Evolutionary conservation across 2,329 filamentous ascomycete genomes (phyloP), one percentile per base, ranked within the genome.

Genomic region (Plenodomus lindquistii): DNA sequence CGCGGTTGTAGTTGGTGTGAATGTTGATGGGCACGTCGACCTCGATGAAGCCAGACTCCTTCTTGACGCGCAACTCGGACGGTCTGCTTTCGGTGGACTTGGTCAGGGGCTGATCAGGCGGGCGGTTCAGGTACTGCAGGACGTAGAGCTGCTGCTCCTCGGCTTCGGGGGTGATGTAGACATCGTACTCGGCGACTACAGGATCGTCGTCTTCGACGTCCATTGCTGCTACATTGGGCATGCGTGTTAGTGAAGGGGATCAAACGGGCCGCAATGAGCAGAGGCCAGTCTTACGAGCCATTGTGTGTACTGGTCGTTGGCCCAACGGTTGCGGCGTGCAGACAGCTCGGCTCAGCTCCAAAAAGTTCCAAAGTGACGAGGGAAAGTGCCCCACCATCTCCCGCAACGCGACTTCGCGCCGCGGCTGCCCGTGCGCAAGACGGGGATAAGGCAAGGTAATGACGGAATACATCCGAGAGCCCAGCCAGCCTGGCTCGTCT

Each of bases 71-170:
- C 63, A 97, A 78, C 62, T 88, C 85, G 15, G 83, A 77, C 10
- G 93, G 88, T 46, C 80, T 78, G 15, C 76, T 74, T 8, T 58
- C 51, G 43, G 76, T 73, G 11, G 74, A 67, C 18, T 83, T 79
- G 45, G 82, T 82, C 73, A 88, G 87, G 5, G 83, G 79, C 54
- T 86, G 81, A 35, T 82, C 78, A 48, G 84, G 78, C 34, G 80
- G 79, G 54, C 89, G 88, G 74, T 92, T 92, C 20, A 92, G 87
- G 72, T 96, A 95, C 76, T 97, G 92, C 38, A 99, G 83, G 55
- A 97, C 83, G 63, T 93, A 87, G 38, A 79, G 71, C 59, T 77
- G 70, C 24, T 57, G 53, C 42, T 59, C 57, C 49, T 76, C 70
- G 50, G 91, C 83, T 58, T 86, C 81, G 18, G 90, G 87, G 61